Percentiles rank a stretch among this genome's conserved stretches.
Conservation (phyloP, 352 stramenopile species). For the Pythium pyrilobum region DNA sequence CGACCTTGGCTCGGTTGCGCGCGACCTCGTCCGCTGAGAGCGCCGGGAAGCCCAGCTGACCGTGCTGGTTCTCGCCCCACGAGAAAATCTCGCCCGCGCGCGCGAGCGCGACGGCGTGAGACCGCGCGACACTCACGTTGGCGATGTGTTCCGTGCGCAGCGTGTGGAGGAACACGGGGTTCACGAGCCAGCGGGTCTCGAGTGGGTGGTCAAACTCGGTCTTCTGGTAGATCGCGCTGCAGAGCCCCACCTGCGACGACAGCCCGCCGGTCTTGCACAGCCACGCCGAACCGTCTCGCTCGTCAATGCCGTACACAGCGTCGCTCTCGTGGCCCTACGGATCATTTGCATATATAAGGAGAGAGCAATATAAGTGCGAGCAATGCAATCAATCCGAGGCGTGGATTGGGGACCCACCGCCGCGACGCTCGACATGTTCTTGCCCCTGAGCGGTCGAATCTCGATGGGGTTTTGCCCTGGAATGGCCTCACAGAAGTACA, state of each 20-base stretch:
- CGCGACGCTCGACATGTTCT: constrained; percentile 50
- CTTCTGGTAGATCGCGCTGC: constrained; percentile 29
- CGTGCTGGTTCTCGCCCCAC: constrained; percentile 94
- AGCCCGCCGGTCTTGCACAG: constrained; percentile 70
- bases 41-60: constrained; percentile 49
- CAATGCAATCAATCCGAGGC: constrained; percentile 5
- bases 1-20: constrained; percentile 44
- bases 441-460: constrained; percentile 54
- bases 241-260: constrained; percentile 61
- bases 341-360: no score
- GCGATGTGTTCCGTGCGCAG: constrained; percentile 55
- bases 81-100: constrained; percentile 88
- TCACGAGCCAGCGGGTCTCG: constrained; percentile 66
- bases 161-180: constrained; percentile 59
- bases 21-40: constrained; percentile 43
- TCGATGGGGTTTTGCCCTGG: constrained; percentile 35
- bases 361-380: no score
- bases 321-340: constrained; percentile 61
- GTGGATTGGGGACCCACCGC: no score
- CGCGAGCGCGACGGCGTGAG: constrained; percentile 68
- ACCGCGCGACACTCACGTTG: constrained; percentile 41
- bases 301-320: constrained; percentile 65
- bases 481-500: constrained; percentile 64
- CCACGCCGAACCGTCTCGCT: constrained; percentile 45
- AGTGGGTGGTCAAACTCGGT: constrained; percentile 43